Evolutionary conservation across 2,329 filamentous ascomycete genomes (phyloP).

Genomic region (Aspergillus brunneoviolaceus): DNA sequence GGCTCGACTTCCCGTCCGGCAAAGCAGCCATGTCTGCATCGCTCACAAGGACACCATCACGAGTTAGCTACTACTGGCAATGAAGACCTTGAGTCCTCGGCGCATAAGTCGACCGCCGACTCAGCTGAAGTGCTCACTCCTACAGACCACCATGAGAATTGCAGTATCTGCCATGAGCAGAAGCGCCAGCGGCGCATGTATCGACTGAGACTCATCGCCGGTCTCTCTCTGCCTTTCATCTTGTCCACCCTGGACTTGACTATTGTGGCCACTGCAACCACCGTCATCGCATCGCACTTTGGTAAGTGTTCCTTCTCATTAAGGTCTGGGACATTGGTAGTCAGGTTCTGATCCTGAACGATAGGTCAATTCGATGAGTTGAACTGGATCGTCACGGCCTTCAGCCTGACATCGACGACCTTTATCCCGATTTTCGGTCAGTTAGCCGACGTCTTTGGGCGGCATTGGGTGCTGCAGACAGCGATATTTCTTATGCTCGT

Average conservation of each 20-base stretch:
- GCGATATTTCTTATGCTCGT: conserved; percentile 58
- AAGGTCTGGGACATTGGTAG: neutral
- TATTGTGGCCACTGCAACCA: conserved; percentile 61
- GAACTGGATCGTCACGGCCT: conserved; percentile 69
- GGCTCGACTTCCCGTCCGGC: neutral
- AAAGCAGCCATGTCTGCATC: conserved; percentile 12
- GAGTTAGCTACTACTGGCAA: neutral
- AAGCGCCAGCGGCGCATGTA: conserved; percentile 44
- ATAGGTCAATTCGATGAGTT: conserved; percentile 56
- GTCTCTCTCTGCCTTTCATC: conserved; percentile 60
- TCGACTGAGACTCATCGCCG: conserved; percentile 59
- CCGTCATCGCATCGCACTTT: conserved; percentile 66
- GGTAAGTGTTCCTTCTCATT: conserved; percentile 37
- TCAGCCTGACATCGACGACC: conserved; percentile 65
- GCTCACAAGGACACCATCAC: neutral
- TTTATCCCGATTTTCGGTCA: conserved; percentile 68
- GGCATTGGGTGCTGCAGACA: conserved; percentile 58
- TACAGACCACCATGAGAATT: neutral
- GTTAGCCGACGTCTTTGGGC: conserved; percentile 64
- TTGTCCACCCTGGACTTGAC: conserved; percentile 65
- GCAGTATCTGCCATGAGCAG: conserved; percentile 30
- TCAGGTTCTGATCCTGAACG: neutral
- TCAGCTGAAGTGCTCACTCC: neutral
- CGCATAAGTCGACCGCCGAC: neutral
- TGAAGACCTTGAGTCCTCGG: neutral